phyloP scores from a whole-genome alignment of 2,329 filamentous ascomycete genomes.

The Cylindrodendrum hubeiense region DNA sequence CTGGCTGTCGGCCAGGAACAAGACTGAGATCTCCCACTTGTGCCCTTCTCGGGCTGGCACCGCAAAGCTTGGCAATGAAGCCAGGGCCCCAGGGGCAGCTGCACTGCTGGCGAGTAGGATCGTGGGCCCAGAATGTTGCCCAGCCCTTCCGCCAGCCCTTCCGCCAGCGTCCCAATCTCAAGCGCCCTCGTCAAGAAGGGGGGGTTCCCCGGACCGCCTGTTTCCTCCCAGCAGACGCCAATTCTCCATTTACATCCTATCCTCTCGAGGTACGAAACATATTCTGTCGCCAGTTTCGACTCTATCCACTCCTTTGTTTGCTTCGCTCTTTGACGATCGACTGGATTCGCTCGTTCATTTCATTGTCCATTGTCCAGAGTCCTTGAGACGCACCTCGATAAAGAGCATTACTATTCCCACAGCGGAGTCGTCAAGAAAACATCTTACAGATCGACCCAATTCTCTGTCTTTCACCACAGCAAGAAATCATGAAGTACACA shows the following conservation, averaged over 20 bases:
- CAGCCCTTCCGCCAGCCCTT: slow-evolving; percentile 18
- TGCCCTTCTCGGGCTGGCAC: slow-evolving; percentile 15
- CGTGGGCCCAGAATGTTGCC: slow-evolving; percentile 21
- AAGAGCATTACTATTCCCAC: not conserved
- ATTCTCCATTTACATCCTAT: slow-evolving; percentile 23
- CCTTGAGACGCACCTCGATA: slow-evolving; percentile 19
- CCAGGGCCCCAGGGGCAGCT: slow-evolving; percentile 7
- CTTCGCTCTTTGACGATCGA: slow-evolving; percentile 30
- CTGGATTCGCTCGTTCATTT: slow-evolving; percentile 29
- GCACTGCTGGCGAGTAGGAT: slow-evolving; percentile 13
- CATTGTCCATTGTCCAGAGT: slow-evolving; percentile 25
- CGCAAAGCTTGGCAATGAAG: slow-evolving; percentile 26
- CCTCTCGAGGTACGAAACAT: slow-evolving; percentile 35
- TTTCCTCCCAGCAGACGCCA: not conserved
- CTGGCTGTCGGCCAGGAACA: slow-evolving; percentile 29
- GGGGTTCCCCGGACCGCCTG: not conserved
- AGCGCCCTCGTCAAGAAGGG: not conserved
- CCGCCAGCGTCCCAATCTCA: slow-evolving; percentile 34
- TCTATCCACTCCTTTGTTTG: slow-evolving; percentile 38
- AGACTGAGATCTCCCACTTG: slow-evolving; percentile 36
- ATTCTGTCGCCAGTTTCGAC: slow-evolving; percentile 24
- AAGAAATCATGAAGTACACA: slow-evolving; percentile 48
- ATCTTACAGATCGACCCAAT: not conserved
- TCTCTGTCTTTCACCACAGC: slow-evolving; percentile 1
- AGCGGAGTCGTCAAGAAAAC: not conserved